phyloP scores from a whole-genome alignment of 768 basidiomycete genomes.

The Suillus discolor region DNA sequence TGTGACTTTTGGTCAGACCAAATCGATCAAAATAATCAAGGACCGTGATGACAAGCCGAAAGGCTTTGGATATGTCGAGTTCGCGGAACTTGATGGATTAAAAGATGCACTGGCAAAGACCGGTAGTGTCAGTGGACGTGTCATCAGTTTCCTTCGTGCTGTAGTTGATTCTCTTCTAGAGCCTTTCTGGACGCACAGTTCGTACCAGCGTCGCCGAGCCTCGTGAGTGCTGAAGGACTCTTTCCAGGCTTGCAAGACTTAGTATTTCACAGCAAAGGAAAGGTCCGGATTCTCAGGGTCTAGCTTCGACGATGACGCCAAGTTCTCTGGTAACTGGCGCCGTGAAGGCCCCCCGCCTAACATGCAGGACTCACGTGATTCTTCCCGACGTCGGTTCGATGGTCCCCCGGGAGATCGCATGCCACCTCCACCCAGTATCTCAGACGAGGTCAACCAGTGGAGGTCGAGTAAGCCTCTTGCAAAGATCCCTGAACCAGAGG shows the following conservation, averaged over 20 bases:
- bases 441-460: conserved; percentile 72
- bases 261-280: conserved; percentile 67
- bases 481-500: conserved; percentile 47
- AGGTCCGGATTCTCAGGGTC: conserved; percentile 56
- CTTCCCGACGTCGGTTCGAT: conserved; percentile 70
- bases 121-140: conserved; percentile 56
- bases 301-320: conserved; percentile 66
- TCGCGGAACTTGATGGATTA: conserved; percentile 80
- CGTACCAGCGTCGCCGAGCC: conserved; percentile 96
- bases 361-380: conserved; percentile 57
- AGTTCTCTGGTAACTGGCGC: conserved; percentile 85
- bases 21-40: conserved; percentile 89
- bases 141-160: not conserved
- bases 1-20: conserved; percentile 48
- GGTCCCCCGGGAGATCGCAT: conserved; percentile 46
- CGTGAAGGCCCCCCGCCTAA: conserved; percentile 86
- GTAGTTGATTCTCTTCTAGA: conserved; percentile 38
- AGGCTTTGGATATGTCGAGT: conserved; percentile 98
- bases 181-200: conserved; percentile 75
- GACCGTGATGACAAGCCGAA: conserved; percentile 94
- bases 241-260: conserved; percentile 12
- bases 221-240: conserved; percentile 59
- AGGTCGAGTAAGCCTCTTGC: conserved; percentile 54
- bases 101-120: conserved; percentile 80
- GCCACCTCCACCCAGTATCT: conserved; percentile 48